Conservation (phyloP, 768 basidiomycete genomes). For the Mycena albidolilacea region DNA sequence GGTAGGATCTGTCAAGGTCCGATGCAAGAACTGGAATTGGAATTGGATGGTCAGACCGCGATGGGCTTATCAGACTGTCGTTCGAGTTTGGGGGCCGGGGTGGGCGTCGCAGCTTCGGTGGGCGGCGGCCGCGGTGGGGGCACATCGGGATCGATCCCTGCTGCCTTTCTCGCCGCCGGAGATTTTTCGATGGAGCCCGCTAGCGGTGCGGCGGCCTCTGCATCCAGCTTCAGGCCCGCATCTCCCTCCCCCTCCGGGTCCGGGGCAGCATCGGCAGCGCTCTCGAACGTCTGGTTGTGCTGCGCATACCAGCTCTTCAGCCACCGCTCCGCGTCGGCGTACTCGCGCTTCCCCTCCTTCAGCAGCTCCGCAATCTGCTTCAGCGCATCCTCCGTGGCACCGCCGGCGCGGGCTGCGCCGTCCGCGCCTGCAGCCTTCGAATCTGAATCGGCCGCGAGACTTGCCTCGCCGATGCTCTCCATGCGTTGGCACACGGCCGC, state of each 20-base stretch:
- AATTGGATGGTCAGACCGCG: too few relatives aligned
- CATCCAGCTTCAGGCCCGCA: neutral
- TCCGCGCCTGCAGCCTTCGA: slow-evolving; percentile 41
- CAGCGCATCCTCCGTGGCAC: slow-evolving; percentile 39
- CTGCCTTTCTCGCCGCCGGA: too few relatives aligned
- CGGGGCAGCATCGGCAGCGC: too few relatives aligned
- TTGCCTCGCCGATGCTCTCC: slow-evolving; percentile 70
- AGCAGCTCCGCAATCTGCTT: slow-evolving; percentile 63
- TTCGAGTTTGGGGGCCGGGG: too few relatives aligned
- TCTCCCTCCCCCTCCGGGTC: neutral
- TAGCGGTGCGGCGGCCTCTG: neutral
- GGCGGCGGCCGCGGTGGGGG: too few relatives aligned
- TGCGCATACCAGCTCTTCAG: slow-evolving; percentile 51
- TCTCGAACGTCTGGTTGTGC: slow-evolving; percentile 15
- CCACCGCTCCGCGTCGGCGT: slow-evolving; percentile 65
- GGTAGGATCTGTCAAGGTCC: too few relatives aligned
- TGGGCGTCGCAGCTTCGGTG: too few relatives aligned
- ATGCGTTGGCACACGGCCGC: slow-evolving; percentile 77
- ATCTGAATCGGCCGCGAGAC: neutral
- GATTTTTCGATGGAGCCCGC: too few relatives aligned
- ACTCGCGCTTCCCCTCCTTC: slow-evolving; percentile 63
- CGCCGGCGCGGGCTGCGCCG: slow-evolving; percentile 42
- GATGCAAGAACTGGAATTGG: too few relatives aligned
- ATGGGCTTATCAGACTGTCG: too few relatives aligned
- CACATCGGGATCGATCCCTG: too few relatives aligned